Conservation (phyloP, 768 basidiomycete species). For the Daedalea quercina region DNA sequence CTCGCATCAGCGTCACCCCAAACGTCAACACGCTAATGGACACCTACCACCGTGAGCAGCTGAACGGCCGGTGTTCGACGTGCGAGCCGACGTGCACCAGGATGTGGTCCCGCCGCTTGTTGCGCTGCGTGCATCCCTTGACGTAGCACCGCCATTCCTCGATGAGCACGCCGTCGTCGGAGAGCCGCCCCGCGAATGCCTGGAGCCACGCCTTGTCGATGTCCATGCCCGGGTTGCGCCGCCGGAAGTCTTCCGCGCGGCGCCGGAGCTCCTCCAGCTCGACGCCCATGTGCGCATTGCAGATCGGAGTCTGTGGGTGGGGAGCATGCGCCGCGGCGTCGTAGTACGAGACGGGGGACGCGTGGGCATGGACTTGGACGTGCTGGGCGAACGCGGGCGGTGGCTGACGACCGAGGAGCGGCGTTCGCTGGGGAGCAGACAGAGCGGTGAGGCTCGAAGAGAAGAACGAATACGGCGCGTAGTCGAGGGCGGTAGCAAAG, state of each 20-base stretch:
- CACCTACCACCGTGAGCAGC: slow-evolving; percentile 58
- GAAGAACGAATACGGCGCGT: neutral
- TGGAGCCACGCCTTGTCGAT: slow-evolving; percentile 62
- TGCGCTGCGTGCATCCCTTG: slow-evolving; percentile 55
- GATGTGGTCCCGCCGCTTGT: slow-evolving; percentile 72
- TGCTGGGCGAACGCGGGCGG: neutral
- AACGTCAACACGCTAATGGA: neutral
- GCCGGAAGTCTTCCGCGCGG: slow-evolving; percentile 48
- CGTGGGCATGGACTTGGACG: neutral
- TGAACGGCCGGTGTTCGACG: slow-evolving; percentile 60
- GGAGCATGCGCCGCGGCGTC: neutral
- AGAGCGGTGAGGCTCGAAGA: neutral
- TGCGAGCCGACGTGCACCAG: slow-evolving; percentile 69
- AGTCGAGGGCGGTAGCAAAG: neutral
- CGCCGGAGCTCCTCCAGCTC: slow-evolving; percentile 44
- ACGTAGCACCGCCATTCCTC: slow-evolving; percentile 66
- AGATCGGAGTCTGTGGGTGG: slow-evolving; percentile 34
- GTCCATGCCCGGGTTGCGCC: slow-evolving; percentile 47
- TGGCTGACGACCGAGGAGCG: neutral
- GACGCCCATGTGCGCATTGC: slow-evolving; percentile 61
- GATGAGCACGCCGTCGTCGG: slow-evolving; percentile 47
- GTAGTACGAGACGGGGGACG: neutral
- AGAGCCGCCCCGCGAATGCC: slow-evolving; percentile 61
- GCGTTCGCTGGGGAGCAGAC: neutral
- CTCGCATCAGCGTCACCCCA: slow-evolving; percentile 7